These are phyloP conservation scores for Coemansia sp. DNA, from an alignment of 192 early-diverging fungal species.

Conservation along the genomic window DNA sequence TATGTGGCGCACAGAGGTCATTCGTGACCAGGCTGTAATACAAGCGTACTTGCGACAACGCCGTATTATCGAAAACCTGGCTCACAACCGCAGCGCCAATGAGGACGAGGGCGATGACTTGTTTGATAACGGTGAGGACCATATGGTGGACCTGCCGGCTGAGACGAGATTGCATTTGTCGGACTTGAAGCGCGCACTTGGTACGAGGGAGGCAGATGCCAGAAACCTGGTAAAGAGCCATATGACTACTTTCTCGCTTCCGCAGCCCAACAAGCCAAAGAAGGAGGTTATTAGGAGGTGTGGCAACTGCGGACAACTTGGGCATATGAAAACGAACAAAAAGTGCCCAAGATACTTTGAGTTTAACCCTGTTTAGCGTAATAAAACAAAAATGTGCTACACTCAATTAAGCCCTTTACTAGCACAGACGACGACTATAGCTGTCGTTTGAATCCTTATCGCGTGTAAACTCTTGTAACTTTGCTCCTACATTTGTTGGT, in stretches of 20 bases:
- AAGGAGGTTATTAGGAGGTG: no score
- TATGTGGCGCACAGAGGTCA: constrained; percentile 76
- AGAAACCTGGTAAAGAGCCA: no score
- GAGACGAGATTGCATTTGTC: no score
- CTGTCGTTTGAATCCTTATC: no score
- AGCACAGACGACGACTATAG: no score
- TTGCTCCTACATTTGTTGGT: no score
- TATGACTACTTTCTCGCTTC: no score
- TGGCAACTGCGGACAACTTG: constrained; percentile 58
- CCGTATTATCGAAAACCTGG: constrained; percentile 71
- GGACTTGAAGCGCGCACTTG: no score
- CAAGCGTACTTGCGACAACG: constrained; percentile 92
- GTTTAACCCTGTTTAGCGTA: constrained; percentile 38
- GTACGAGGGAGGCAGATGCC: no score
- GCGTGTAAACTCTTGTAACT: no score
- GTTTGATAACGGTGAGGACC: constrained; percentile 9
- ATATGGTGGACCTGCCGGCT: neutral
- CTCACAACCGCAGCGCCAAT: constrained; percentile 18
- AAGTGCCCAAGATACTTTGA: constrained; percentile 67
- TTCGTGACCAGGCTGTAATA: constrained; percentile 82
- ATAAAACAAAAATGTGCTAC: neutral
- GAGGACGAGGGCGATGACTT: constrained; percentile 15
- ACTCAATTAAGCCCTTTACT: no score
- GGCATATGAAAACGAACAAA: constrained; percentile 88
- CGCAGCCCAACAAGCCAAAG: no score